A percentile compares a stretch with the other conserved stretches of the same genome.
These are phyloP conservation scores for Plasmodium coatneyi DNA, from an alignment of 169 alveolate species.

Conservation along the genomic window DNA sequence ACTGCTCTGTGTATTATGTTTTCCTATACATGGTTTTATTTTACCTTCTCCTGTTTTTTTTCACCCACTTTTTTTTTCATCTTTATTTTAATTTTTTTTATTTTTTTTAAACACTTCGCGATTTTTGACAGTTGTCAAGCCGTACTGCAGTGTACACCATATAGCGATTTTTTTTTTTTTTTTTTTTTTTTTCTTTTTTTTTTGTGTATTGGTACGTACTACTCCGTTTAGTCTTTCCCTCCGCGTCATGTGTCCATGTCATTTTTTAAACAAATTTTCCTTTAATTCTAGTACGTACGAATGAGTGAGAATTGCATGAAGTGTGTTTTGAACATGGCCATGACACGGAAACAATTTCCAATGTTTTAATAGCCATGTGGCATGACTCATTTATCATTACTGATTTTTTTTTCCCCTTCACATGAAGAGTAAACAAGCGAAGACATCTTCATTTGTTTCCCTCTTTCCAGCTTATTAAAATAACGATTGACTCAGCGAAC, in stretches of 20 bases:
- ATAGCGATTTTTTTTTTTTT: slow-evolving; percentile 17
- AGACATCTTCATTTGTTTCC: background rate
- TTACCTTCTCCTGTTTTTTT: background rate
- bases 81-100: background rate
- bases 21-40: background rate
- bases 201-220: background rate
- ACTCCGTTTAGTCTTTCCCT: background rate
- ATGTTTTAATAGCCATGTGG: background rate
- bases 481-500: background rate
- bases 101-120: slow-evolving; percentile 3
- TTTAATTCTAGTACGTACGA: background rate
- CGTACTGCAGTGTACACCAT: background rate
- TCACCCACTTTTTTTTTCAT: background rate
- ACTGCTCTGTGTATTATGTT: background rate
- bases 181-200: background rate
- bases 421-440: background rate
- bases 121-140: background rate
- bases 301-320: background rate
- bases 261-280: background rate
- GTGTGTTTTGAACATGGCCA: background rate
- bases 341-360: background rate
- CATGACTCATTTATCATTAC: background rate
- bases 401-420: background rate
- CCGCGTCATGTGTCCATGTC: background rate
- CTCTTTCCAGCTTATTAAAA: background rate